Evolutionary conservation across 768 basidiomycete genomes (phyloP), one percentile per base, ranked within the genome.

Genomic region (Coprinopsis marcescibilis): DNA sequence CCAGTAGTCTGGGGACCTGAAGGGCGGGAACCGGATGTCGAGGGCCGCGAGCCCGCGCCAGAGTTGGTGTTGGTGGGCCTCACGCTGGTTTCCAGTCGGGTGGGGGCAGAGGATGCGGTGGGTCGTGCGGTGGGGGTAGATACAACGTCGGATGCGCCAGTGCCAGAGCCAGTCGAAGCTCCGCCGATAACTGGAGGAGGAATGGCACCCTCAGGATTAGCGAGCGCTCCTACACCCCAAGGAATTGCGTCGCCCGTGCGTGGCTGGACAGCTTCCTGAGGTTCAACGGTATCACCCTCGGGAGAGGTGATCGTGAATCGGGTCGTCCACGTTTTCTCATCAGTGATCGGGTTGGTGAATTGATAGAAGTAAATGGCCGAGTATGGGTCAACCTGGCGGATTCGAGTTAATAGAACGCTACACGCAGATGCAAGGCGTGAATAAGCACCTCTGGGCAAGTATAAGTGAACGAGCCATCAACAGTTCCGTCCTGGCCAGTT

Each of bases 331-430:
- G 66, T 61, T 58, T 67, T 70, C 40, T 57, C 58, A 29, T 63
- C 1, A 0, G 76, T 57, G 4, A 51, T 56, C 0, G 73, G 65
- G 1, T 77, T 63, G 13, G 76, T 68, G 70, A 85, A 89, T 56
- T 89, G 85, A 63, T 87, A 87, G 69, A 89, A 90, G 68, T 89
- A 90, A 53, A 89, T 80, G 29, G 78, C 57, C 2, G 87, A 71
- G 61, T 83, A 69, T 15, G 77, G 75, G 15, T 65, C 66, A 30
- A 89, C 85, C 81, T 85, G 55, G 7, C 25, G 17, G 32, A 33
- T 21, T 4, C 30, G 34, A 32, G 29, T 8, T 32, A n/a, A 8
- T 8, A 32, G n/a, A 32, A 32, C 29, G 29, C n/a, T 36, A 10
- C 13, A 36, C 35, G 20, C 13, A 19, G 15, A 17, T 36, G 13